Base-by-base conservation (phyloP, 108 stramenopile genomes). In the Discostella pseudostelligera region DNA sequence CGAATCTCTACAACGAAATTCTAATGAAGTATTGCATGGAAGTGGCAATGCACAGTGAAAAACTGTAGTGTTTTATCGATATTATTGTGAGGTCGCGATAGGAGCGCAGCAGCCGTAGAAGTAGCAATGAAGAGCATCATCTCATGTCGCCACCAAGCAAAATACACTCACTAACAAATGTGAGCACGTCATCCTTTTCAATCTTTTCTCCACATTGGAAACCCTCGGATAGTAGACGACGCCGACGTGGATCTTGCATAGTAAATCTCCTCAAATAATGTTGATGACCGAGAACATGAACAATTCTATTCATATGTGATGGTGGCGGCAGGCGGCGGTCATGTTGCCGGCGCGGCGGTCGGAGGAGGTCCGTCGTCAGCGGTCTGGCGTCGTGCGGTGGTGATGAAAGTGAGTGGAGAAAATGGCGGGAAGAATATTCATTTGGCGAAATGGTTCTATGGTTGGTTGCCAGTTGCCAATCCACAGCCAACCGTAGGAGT, bases 1-100 rank as follows among this genome's bases (percentile, higher is more conserved):
- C 35, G 76, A 79, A 29, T 71, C 79, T 21, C 84, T 60, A 48
- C 82, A 83, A 13, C 47, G 39, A 64, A 85, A 85, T 67, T 59
- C 65, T n/a, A 54, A 36, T 17, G 12, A 32, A 4, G 11, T 17
- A 28, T 54, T 17, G 9, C 4, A 8, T 5, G 22, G 53, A 3
- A 20, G 49, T 28, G 53, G 53, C 0, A 54, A 16, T 26, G 24
- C 32, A 29, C 53, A 54, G 0, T 35, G 53, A 35, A 54, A 54
- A 29, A 54, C 53, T 54, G 28, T 22, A 25, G 12, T 0, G 1
- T 3, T 1, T 22, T 1, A n/a, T 1, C 11, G 24, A 25, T 17
- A 24, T 22, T 2, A 22, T 11, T 14, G 44, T 20, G 2, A 47
- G 9, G 13, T 47, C 17, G 46, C 13, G 44, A 40, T 40, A 40